Evolutionary conservation across 73 alveolate species (phyloP), one percentile per base, ranked within the genome.

Genomic region (Blepharisma stoltei): DNA sequence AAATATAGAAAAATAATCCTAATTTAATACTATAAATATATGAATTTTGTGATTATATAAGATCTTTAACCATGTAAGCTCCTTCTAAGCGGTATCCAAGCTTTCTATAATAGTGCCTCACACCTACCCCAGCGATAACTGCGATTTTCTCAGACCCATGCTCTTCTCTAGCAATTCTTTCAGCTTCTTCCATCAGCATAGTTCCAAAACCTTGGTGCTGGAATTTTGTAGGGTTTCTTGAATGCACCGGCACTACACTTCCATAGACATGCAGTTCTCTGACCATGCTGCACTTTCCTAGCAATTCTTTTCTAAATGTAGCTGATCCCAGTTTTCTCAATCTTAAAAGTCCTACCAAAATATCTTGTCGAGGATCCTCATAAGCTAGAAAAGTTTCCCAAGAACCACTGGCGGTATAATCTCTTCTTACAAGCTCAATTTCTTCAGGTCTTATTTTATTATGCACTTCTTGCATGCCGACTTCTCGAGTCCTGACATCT

Each of bases 181-280:
- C 98, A 20, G 99, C 99, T 83, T 95, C 99, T 91, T 95, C 99
- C 99, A 95, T 95, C 43, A 95, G 90, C 94, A 95, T 78, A 7
- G 98, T 95, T 41, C 99, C 99, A 83, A 68, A 95, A 25, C 99
- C 99, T 60, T 95, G 89, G 90, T 95, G 99, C 80, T 95, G 92
- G 88, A 95, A 95, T 85, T 95, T 95, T 49, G 89, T 81, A 27
- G 99, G 99, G 81, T 95, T 98, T 87, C 99, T 87, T 1, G 96
- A 86, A 81, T 95, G 99, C 54, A 95, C 93, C 6, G 99, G 99
- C 1, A 95, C 99, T 3, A 95, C 96, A 69, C 97, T 87, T 50
- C 99, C 99, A 85, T 95, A 95, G 20, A 95, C 99, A 90, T 95
- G 99, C 7, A 95, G 83, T 80, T 95, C 99, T 90, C 99, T 93